Base-by-base conservation (phyloP, 441 rosid genomes). In the Gossypium trilobum region DNA sequence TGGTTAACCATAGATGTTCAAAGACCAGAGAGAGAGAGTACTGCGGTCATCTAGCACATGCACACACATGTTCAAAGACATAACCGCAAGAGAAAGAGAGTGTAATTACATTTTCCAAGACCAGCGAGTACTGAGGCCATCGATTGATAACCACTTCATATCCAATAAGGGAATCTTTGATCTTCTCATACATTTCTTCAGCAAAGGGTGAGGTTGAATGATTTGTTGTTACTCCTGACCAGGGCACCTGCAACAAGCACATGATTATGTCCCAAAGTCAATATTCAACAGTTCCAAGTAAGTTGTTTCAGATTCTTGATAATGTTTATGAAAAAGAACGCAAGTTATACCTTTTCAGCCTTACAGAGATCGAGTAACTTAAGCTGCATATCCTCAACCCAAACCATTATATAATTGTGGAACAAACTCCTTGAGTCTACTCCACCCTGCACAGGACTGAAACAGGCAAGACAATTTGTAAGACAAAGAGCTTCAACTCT, bases 351-450 rank as follows among this genome's bases (percentile, higher is more conserved):
- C 92, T 89, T 94, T 81, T 94, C 97, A 23, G 92, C 87, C 84
- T 85, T 91, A 87, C 99, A 95, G 23, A 85, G 88, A 58, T 92
- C 99, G 73, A 91, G 97, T 79, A 95, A 85, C 79, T 82, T 88
- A 25, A 91, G 90, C 78, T 94, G 88, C 98, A 94, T 90, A 77
- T 94, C 98, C 84, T 94, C 91, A 62, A 94, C 88, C 97, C 97
- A 94, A 74, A 94, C 86, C 86, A 88, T 78, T 71, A 94, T 90
- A 85, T 91, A 92, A 83, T 82, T 60, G 10, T 94, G 88, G 74
- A 94, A 91, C 86, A 91, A 82, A 20, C 80, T 82, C 80, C 85
- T 86, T 5, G 97, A 89, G 67, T 89, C 92, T 62, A 91, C 84
- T 73, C 98, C 96, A 74, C 85, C 88, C 51, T 87, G 90, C 78